Conservation (phyloP, 2,329 filamentous ascomycete genomes). For the Pseudogymnoascus sp. region DNA sequence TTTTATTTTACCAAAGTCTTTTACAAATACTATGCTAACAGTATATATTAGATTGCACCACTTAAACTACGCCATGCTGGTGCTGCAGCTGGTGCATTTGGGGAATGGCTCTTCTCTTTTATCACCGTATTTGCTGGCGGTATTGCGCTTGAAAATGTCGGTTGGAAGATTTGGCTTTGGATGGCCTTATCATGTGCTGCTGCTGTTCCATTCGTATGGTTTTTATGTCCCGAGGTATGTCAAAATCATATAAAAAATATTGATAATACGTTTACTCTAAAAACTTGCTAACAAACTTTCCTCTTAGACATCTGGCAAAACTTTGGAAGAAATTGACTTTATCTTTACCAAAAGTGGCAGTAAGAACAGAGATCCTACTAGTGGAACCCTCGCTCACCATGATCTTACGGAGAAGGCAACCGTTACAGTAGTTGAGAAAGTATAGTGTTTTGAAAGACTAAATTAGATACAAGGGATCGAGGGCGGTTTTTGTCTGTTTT, state of each 20-base stretch:
- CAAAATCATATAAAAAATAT: not conserved
- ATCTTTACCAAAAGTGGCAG: constrained; percentile 8
- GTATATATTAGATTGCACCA: constrained; percentile 26
- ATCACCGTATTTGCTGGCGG: constrained; percentile 30
- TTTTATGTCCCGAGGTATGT: constrained; percentile 13
- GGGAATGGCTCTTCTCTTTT: constrained; percentile 31
- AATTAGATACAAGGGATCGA: not conserved
- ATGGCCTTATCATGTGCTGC: constrained; percentile 26
- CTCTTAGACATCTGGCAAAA: constrained; percentile 13
- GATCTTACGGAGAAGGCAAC: not conserved
- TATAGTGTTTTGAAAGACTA: not conserved
- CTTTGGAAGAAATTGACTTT: constrained; percentile 16
- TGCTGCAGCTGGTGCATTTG: constrained; percentile 28
- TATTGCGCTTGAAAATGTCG: constrained; percentile 28
- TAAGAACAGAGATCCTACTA: not conserved
- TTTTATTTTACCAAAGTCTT: not conserved
- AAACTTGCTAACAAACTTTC: not conserved
- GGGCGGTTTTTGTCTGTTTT: not conserved
- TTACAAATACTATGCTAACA: not conserved
- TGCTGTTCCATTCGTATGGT: constrained; percentile 14
- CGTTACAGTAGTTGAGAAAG: not conserved
- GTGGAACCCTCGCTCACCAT: not conserved
- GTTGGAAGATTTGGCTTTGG: constrained; percentile 33
- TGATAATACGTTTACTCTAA: not conserved
- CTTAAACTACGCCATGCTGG: constrained; percentile 30